Evolutionary conservation across 148 eudicot genomes (phyloP).

Genomic region (Chenopodium album): DNA sequence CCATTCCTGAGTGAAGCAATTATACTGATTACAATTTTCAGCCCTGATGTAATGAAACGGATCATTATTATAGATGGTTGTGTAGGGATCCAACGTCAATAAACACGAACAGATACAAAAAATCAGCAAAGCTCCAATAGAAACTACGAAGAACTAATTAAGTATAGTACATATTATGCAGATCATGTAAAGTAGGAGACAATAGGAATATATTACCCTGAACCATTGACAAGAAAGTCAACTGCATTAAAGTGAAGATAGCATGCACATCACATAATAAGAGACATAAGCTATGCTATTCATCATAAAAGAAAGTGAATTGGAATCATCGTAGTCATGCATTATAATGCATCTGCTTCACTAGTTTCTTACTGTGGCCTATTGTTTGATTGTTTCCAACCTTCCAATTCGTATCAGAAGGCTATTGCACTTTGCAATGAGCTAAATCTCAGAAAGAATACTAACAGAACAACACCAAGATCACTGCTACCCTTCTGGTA

Average conservation of each 20-base stretch:
- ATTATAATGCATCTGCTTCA: no score
- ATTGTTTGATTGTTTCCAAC: background rate
- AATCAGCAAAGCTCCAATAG: background rate
- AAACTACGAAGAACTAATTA: background rate
- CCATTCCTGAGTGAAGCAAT: background rate
- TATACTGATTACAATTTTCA: background rate
- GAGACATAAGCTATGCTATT: background rate
- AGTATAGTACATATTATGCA: background rate
- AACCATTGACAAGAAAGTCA: background rate
- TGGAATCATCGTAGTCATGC: background rate
- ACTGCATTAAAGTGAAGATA: background rate
- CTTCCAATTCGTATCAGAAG: background rate
- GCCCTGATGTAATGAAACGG: background rate
- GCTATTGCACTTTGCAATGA: no score
- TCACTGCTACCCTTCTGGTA: background rate
- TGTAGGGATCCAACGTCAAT: background rate
- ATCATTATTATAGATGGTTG: background rate
- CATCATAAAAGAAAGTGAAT: background rate
- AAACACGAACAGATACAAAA: background rate
- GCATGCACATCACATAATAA: background rate
- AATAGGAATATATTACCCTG: background rate
- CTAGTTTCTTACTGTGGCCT: background rate
- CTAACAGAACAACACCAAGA: background rate
- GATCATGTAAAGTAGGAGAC: constrained; percentile 8
- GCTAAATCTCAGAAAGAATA: no score